A percentile compares a stretch with the other conserved stretches of the same genome.
These are phyloP conservation scores for Tuctoria greenei DNA, from an alignment of 176 grass and related monocot species.

Conservation along the genomic window DNA sequence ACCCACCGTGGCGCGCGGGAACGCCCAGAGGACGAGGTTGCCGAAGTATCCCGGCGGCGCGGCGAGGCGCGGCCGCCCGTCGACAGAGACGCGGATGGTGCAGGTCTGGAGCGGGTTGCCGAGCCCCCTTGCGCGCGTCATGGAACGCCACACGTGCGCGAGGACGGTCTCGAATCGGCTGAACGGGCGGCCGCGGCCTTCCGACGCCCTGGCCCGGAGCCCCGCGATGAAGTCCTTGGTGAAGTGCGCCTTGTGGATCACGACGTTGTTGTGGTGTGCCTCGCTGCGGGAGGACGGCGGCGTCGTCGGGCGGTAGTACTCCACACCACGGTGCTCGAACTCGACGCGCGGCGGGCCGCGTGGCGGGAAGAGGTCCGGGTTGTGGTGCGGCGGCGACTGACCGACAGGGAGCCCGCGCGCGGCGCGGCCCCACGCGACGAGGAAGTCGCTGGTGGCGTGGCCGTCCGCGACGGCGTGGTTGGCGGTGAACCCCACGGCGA, in stretches of 20 bases:
- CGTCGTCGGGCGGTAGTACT: constrained; percentile 30
- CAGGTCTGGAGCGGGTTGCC: constrained; percentile 15
- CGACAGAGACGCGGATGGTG: constrained; percentile 55
- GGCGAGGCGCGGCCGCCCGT: constrained; percentile 47
- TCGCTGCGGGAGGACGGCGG: background rate
- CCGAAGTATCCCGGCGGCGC: constrained; percentile 56
- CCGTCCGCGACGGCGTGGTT: constrained; percentile 61
- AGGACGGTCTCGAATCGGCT: constrained; percentile 63
- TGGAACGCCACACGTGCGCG: constrained; percentile 64
- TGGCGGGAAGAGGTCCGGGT: constrained; percentile 17
- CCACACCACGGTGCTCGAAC: constrained; percentile 49
- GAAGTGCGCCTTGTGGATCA: constrained; percentile 69
- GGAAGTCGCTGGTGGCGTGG: constrained; percentile 55
- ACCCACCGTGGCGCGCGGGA: constrained; percentile 38
- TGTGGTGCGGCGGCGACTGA: constrained; percentile 24
- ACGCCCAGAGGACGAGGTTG: constrained; percentile 70
- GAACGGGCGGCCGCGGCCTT: constrained; percentile 33
- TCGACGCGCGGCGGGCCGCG: constrained; percentile 31
- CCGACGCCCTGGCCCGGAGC: constrained; percentile 41
- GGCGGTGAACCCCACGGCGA: constrained; percentile 42
- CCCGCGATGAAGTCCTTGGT: constrained; percentile 59
- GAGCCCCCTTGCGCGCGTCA: constrained; percentile 42
- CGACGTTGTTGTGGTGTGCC: background rate
- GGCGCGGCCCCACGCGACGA: constrained; percentile 58
- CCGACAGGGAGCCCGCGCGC: constrained; percentile 16